Evolutionary conservation across 371 early-diverging fungal species (phyloP).

Genomic region (Mortierella sp.): DNA sequence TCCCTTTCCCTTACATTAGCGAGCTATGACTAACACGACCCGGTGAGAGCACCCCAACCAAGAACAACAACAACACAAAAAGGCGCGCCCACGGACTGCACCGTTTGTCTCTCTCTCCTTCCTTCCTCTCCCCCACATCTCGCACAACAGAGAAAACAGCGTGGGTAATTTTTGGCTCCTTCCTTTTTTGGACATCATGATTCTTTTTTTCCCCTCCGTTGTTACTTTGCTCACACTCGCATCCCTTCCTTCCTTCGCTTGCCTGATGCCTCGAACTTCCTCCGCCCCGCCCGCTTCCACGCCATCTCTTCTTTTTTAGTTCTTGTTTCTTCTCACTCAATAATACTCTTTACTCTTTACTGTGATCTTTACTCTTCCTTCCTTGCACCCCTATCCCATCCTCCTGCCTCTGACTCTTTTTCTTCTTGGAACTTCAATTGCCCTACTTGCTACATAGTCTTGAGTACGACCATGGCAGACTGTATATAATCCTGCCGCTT

Average conservation of each 20-base stretch:
- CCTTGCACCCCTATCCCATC: too few relatives aligned
- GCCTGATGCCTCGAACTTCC: slow-evolving; percentile 8
- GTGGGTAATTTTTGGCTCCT: slow-evolving; percentile 42
- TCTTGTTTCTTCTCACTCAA: background rate
- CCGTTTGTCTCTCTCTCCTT: background rate
- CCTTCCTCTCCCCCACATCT: slow-evolving; percentile 7
- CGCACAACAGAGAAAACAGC: slow-evolving; percentile 10
- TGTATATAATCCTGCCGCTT: background rate
- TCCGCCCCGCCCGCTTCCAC: slow-evolving; percentile 8
- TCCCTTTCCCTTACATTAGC: background rate
- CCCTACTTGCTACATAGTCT: background rate
- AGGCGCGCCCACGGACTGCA: slow-evolving; percentile 3
- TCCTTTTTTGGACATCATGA: slow-evolving; percentile 28
- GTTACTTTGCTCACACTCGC: slow-evolving; percentile 6
- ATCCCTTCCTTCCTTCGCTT: background rate
- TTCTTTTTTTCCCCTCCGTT: slow-evolving; percentile 11
- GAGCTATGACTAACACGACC: slow-evolving; percentile 6
- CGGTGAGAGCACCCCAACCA: slow-evolving; percentile 1
- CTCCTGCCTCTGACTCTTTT: slow-evolving; percentile 4
- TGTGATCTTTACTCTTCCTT: too few relatives aligned
- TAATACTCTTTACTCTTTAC: too few relatives aligned
- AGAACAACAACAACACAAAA: background rate
- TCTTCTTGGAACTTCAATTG: background rate
- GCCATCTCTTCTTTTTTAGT: background rate
- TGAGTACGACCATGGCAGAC: background rate